Evolutionary conservation across 805 yeast species (phyloP), one percentile per base, ranked within the genome.

Genomic region (Ogataea siamensis): DNA sequence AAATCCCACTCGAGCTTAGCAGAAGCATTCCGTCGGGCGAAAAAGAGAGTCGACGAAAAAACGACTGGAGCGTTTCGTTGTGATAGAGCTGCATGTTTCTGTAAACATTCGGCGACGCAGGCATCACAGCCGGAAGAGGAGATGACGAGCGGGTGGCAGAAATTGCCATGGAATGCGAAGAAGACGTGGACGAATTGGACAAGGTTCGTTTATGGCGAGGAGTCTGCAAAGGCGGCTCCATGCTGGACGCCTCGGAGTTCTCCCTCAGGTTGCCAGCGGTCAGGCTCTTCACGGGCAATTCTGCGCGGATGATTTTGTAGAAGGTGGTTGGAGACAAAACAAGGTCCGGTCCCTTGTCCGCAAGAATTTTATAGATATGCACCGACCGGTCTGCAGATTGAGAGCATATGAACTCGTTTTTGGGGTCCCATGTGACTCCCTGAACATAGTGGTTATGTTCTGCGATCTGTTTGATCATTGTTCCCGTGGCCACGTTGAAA

Each of bases 401-500:
- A 5, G 96, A 83, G 1, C 89, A 87, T 5, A 93, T 60, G 49
- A 62, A 87, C 57, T 83, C 77, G 46, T 83, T 79, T 37, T 67
- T 57, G 6, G 99, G 99, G 58, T 93, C 99, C 98, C 98, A 93
- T 0, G 83, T 70, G 5, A 93, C 91, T 3, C 99, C 99, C 62
- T 93, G 99, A 3, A 93, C 94, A 51, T 87, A 91, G 59, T 89
- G 96, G 32, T 68, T 67, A 60, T 93, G 98, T 41, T 84, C 87
- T 5, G 76, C 76, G 43, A 81, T 67, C 48, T 78, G 82, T 18
- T 68, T 59, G 0, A 83, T 66, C 48, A 78, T 73, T 20, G 67
- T 64, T 0, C 91, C 93, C 2, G 70, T 70, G 1, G 58, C 53
- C 4, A 74, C 76, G 45, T 73, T 72, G 52, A 80, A 87, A 0